Base-by-base conservation (phyloP, 257 asterid species). In the Fraxinus americana region DNA sequence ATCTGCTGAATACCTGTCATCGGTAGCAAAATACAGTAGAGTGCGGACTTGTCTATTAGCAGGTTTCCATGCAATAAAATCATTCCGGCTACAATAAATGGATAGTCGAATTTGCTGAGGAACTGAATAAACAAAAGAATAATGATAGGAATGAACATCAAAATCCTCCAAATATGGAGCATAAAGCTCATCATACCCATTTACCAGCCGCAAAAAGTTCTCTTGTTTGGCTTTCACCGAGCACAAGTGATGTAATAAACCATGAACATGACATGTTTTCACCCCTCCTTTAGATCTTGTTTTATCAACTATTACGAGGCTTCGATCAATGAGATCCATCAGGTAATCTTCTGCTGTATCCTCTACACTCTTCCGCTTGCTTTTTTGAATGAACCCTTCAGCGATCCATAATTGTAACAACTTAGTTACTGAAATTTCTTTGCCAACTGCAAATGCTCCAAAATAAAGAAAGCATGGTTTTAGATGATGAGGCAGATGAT, bases 261-360 rank as follows among this genome's bases (percentile, higher is more conserved):
- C 75, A 25, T 43, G 75, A 9, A 71, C 11, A 5, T 21, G 66
- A 21, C 75, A 43, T 13, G 39, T 45, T 43, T 72, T 72, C 0
- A 45, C 69, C 43, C 77, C 52, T 1, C 69, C 77, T n/a, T 19
- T 52, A 16, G 77, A 29, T 52, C 68, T 73, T 38, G 19, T 52
- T 73, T 73, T 50, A 52, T 13, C 30, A 30, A 29, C 69, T 3
- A 27, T 72, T 10, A 73, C 32, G 1, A 73, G 48, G 69, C 68
- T 29, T 6, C 77, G 32, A 32, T 12, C 23, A 30, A 73, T 32
- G 2, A 73, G 69, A 16, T 73, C 69, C 77, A 52, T 2, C 32
- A 73, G 36, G n/a, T 73, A 73, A n/a, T 50, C 50, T 10, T 73
- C 69, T 17, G 77, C 77, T 30, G 11, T 1, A 32, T 52, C 77